phyloP scores from a whole-genome alignment of 768 basidiomycete species.

The Hortiboletus campestris region DNA sequence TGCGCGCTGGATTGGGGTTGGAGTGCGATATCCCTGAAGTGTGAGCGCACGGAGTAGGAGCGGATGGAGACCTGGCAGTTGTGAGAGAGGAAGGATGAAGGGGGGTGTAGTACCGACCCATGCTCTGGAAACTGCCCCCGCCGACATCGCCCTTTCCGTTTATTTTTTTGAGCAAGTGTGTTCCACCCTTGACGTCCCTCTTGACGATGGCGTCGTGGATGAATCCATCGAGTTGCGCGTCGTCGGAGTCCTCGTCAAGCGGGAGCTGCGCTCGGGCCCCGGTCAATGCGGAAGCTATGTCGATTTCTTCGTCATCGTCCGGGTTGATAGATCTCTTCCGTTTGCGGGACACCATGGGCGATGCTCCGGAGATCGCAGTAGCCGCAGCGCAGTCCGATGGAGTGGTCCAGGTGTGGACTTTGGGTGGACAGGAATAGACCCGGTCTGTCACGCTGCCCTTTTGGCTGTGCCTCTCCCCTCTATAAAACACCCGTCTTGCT shows the following conservation, averaged over 20 bases:
- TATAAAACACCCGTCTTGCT: slow-evolving; percentile 12
- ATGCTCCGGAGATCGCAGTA: slow-evolving; percentile 15
- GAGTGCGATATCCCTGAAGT: slow-evolving; percentile 90
- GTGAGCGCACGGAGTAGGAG: slow-evolving; percentile 80
- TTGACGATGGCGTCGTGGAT: slow-evolving; percentile 70
- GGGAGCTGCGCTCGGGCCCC: slow-evolving; percentile 17
- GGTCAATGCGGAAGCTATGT: slow-evolving; percentile 63
- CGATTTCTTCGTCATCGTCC: slow-evolving; percentile 44
- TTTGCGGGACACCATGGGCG: slow-evolving; percentile 30
- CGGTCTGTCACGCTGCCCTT: neutral
- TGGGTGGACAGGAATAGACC: neutral
- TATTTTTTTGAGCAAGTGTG: slow-evolving; percentile 70
- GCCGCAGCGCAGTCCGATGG: neutral
- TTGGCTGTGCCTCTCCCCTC: slow-evolving; percentile 1
- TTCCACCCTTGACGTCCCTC: slow-evolving; percentile 72
- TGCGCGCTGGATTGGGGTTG: slow-evolving; percentile 94
- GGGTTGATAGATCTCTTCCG: slow-evolving; percentile 27
- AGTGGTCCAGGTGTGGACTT: neutral
- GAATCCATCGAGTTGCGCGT: slow-evolving; percentile 61
- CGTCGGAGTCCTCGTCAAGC: slow-evolving; percentile 24
- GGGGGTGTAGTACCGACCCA: slow-evolving; percentile 58
- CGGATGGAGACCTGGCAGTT: slow-evolving; percentile 68
- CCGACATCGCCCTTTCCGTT: slow-evolving; percentile 80
- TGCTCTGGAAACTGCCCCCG: slow-evolving; percentile 94
- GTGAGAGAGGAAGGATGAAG: neutral